Evolutionary conservation across 2,329 filamentous ascomycete species (phyloP).

Genomic region (Harringtonia lauricola): DNA sequence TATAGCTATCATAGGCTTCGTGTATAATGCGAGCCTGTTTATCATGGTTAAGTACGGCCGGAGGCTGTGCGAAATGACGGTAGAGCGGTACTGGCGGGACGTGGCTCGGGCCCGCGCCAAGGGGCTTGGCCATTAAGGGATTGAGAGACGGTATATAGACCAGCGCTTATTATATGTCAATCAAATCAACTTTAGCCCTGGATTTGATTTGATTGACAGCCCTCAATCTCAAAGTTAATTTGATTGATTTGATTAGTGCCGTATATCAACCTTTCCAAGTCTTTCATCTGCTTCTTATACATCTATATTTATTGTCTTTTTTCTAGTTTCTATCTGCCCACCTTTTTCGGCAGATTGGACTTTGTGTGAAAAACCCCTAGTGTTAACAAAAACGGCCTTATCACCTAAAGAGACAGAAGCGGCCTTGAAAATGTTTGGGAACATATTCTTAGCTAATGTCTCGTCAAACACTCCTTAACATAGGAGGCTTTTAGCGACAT

Average conservation of each 20-base stretch:
- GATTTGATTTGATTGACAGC: too few species aligned
- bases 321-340: background rate
- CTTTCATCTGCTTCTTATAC: background rate
- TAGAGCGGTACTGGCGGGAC: constrained; percentile 24
- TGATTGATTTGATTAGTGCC: too few species aligned
- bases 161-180: too few species aligned
- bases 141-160: too few species aligned
- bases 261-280: background rate
- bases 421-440: background rate
- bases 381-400: background rate
- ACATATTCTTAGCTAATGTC: background rate
- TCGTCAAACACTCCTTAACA: background rate
- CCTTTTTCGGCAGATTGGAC: background rate
- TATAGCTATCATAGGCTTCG: constrained; percentile 22
- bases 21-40: constrained; percentile 28
- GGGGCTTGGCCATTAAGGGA: constrained; percentile 9
- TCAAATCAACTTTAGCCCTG: too few species aligned
- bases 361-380: background rate
- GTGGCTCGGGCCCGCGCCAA: constrained; percentile 17
- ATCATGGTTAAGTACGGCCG: constrained; percentile 37
- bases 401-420: background rate
- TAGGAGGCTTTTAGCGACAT: background rate
- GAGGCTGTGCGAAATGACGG: constrained; percentile 24
- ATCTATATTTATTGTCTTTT: background rate
- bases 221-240: too few species aligned